These are phyloP conservation scores for Fusarium annulatum DNA, from an alignment of 2,329 filamentous ascomycete genomes.

Conservation along the genomic window DNA sequence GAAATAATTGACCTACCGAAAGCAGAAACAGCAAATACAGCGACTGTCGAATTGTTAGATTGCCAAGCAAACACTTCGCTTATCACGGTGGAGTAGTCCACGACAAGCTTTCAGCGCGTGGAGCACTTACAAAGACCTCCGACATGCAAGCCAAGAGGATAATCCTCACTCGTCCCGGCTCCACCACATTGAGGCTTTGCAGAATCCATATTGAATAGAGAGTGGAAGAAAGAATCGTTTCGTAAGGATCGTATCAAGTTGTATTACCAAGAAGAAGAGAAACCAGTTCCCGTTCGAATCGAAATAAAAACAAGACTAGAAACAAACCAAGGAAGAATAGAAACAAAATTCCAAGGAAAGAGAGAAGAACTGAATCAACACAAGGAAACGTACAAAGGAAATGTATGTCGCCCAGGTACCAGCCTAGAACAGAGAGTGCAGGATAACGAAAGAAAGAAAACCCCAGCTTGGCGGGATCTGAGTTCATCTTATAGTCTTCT, in stretches of 20 bases:
- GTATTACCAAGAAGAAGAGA: neutral
- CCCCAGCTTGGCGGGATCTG: neutral
- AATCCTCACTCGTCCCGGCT: slow-evolving; percentile 23
- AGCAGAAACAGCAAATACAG: slow-evolving; percentile 45
- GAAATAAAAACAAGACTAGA: neutral
- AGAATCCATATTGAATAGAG: slow-evolving; percentile 12
- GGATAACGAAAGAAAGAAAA: neutral
- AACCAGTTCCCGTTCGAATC: slow-evolving; percentile 11
- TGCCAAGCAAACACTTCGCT: neutral
- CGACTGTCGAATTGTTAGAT: slow-evolving; percentile 29
- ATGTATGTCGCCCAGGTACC: slow-evolving; percentile 23
- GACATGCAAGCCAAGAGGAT: slow-evolving; percentile 46
- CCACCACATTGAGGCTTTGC: slow-evolving; percentile 47
- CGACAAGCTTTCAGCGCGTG: slow-evolving; percentile 1
- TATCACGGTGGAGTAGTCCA: neutral
- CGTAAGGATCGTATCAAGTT: neutral
- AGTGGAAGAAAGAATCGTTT: neutral
- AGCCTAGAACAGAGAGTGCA: slow-evolving; percentile 28
- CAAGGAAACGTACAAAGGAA: slow-evolving; percentile 20
- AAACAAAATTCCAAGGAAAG: neutral
- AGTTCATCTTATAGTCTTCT: neutral
- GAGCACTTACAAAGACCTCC: slow-evolving; percentile 45
- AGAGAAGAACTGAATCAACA: slow-evolving; percentile 3
- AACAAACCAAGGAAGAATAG: neutral
- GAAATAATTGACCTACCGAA: slow-evolving; percentile 29